Percentiles rank a stretch among this genome's conserved stretches.
Conservation (phyloP, 306 rosid species). For the Erythrophleum fordii region DNA sequence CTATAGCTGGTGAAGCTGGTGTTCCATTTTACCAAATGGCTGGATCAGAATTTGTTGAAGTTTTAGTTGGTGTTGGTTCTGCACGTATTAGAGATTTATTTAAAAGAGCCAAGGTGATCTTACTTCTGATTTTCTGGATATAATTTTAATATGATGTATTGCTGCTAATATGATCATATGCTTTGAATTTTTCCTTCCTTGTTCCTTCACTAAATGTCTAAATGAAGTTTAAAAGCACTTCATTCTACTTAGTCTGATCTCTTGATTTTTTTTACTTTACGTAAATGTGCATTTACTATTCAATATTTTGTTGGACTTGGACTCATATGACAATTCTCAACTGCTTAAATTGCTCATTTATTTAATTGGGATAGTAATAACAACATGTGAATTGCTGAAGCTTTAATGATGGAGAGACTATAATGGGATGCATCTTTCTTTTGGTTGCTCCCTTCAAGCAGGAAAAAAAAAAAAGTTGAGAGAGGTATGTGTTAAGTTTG, state of each 20-base stretch:
- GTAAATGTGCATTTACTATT: constrained; percentile 30
- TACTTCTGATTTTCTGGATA: constrained; percentile 35
- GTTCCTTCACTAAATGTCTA: constrained; percentile 30
- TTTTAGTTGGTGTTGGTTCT: constrained; percentile 98
- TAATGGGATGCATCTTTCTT: constrained; percentile 15
- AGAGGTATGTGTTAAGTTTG: constrained; percentile 14
- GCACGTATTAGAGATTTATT: constrained; percentile 98
- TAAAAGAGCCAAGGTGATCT: constrained; percentile 92
- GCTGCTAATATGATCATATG: constrained; percentile 35
- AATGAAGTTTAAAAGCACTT: constrained; percentile 26
- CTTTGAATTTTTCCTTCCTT: constrained; percentile 25
- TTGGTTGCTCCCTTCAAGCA: constrained; percentile 20
- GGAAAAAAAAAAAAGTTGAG: constrained; percentile 31
- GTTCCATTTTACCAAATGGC: constrained; percentile 99
- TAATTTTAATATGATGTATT: constrained; percentile 29
- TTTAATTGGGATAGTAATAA: constrained; percentile 18
- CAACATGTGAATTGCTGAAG: background rate
- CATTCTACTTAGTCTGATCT: constrained; percentile 24
- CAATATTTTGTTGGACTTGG: constrained; percentile 36
- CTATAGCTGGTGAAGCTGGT: constrained; percentile 99
- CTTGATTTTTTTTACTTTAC: constrained; percentile 6
- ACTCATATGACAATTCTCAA: constrained; percentile 33
- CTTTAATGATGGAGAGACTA: constrained; percentile 14
- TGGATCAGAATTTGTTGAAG: constrained; percentile 98
- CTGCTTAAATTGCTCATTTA: constrained; percentile 23